Evolutionary conservation across 2,329 filamentous ascomycete genomes (phyloP).

Genomic region (Aspergillus pseudotamarii): DNA sequence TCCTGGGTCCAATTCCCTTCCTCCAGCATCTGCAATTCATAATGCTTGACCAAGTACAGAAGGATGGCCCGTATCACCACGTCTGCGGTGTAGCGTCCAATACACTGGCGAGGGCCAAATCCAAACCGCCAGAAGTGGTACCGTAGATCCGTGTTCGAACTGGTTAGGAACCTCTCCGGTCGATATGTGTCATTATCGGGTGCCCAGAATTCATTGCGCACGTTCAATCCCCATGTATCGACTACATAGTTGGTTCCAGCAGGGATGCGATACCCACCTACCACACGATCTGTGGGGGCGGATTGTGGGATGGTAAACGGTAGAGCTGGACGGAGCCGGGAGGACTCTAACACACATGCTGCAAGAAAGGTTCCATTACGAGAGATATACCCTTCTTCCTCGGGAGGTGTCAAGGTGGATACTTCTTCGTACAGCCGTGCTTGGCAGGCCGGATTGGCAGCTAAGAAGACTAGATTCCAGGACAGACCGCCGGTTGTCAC

Average conservation of each 20-base stretch:
- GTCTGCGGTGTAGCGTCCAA: constrained; percentile 48
- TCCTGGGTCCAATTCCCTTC: constrained; percentile 7
- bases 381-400: constrained; percentile 27
- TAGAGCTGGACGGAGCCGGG: constrained; percentile 42
- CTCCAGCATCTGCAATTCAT: constrained; percentile 10
- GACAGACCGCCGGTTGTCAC: constrained; percentile 48
- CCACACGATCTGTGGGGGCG: constrained; percentile 35
- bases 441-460: constrained; percentile 38
- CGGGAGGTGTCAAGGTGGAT: neutral
- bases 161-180: constrained; percentile 28
- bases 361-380: constrained; percentile 30
- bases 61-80: constrained; percentile 32
- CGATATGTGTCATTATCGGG: constrained; percentile 37
- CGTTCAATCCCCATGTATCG: constrained; percentile 2
- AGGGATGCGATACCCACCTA: constrained; percentile 42
- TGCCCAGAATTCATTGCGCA: constrained; percentile 38
- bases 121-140: constrained; percentile 52
- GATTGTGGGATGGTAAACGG: constrained; percentile 49
- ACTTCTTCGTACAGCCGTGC: constrained; percentile 23
- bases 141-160: constrained; percentile 17
- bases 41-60: constrained; percentile 14
- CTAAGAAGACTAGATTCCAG: constrained; percentile 50
- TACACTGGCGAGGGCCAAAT: constrained; percentile 49
- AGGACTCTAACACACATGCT: constrained; percentile 45
- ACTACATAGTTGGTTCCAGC: constrained; percentile 34